Evolutionary conservation across 495 filamentous ascomycete genomes (phyloP).

Genomic region (Aspergillus bertholletiae): DNA sequence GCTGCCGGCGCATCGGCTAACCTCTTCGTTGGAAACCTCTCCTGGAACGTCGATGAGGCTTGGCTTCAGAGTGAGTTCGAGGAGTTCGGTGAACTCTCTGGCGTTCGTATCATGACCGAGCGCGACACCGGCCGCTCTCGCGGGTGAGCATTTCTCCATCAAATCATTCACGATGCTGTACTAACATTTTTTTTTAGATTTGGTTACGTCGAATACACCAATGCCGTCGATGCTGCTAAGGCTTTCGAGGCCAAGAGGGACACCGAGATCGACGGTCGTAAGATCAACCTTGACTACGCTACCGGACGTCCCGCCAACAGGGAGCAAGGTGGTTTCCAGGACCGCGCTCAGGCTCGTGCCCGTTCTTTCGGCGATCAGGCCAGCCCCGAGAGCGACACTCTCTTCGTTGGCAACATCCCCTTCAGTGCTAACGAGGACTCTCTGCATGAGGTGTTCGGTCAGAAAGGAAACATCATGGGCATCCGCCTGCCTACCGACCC

Average conservation of each 20-base stretch:
- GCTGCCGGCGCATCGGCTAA: conserved; percentile 62
- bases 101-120: conserved; percentile 80
- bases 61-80: conserved; percentile 85
- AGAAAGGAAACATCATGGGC: conserved; percentile 65
- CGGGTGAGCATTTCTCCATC: conserved; percentile 51
- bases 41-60: conserved; percentile 93
- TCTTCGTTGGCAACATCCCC: conserved; percentile 90
- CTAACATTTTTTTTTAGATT: conserved; percentile 57
- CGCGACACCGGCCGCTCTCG: conserved; percentile 78
- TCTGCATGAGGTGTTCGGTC: conserved; percentile 71
- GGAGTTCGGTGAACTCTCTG: conserved; percentile 71
- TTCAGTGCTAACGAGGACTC: conserved; percentile 79
- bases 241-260: conserved; percentile 81
- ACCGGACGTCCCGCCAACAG: conserved; percentile 55
- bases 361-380: conserved; percentile 74
- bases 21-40: conserved; percentile 90
- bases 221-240: conserved; percentile 63
- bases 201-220: conserved; percentile 91
- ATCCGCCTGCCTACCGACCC: conserved; percentile 87
- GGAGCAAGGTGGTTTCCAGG: conserved; percentile 46
- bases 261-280: conserved; percentile 75
- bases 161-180: background rate
- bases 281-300: conserved; percentile 87
- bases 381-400: conserved; percentile 74
- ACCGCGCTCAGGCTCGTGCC: conserved; percentile 66